Conservation (phyloP, 2,329 filamentous ascomycete genomes). For the Fonsecaea pedrosoi region DNA sequence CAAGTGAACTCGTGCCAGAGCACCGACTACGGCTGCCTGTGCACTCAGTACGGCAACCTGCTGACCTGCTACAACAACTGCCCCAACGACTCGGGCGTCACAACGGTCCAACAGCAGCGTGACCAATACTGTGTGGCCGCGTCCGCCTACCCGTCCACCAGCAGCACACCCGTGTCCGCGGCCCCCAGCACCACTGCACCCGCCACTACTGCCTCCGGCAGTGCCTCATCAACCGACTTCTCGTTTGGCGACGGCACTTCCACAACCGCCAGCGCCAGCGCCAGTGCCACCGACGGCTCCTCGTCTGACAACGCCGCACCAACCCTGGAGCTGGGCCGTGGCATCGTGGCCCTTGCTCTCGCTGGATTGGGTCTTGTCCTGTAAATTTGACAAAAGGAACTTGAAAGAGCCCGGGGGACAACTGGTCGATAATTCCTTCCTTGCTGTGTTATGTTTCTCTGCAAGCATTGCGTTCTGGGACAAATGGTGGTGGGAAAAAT, state of each 20-base stretch:
- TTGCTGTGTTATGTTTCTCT: background rate
- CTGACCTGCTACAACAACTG: conserved; percentile 70
- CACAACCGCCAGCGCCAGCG: conserved; percentile 25
- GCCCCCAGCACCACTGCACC: conserved; percentile 20
- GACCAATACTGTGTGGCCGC: conserved; percentile 53
- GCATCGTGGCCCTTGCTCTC: conserved; percentile 41
- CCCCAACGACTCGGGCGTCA: conserved; percentile 55
- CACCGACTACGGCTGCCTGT: conserved; percentile 65
- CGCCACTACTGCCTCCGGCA: conserved; percentile 28
- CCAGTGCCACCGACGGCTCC: conserved; percentile 39
- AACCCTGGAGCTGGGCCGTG: conserved; percentile 37
- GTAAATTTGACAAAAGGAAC: conserved; percentile 7
- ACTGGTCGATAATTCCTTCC: background rate
- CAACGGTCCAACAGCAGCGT: conserved; percentile 45
- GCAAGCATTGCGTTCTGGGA: conserved; percentile 9
- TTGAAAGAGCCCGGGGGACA: background rate
- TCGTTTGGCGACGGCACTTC: conserved; percentile 29
- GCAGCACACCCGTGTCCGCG: conserved; percentile 24
- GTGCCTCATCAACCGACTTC: conserved; percentile 27
- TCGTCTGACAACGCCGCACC: conserved; percentile 30
- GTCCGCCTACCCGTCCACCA: conserved; percentile 45
- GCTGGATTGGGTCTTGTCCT: conserved; percentile 31
- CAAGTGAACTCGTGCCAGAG: conserved; percentile 53
- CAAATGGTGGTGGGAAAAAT: background rate
- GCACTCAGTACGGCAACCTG: conserved; percentile 61